Percentiles rank a stretch among this genome's conserved stretches.
Conservation (phyloP, 306 rosid species). For the Carpinus fangiana region DNA sequence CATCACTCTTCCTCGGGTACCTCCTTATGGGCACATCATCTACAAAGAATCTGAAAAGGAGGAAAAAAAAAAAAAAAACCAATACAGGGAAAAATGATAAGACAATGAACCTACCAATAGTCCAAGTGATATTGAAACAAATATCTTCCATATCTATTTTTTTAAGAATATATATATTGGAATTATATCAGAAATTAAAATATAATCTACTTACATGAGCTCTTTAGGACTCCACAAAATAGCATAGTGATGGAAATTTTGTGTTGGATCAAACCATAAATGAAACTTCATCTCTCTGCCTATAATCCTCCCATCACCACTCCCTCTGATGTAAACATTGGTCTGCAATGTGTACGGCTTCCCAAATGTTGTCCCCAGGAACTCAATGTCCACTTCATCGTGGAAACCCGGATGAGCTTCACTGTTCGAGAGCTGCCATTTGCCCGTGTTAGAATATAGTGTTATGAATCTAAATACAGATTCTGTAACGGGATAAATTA, state of each 20-base stretch:
- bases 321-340: slow-evolving; percentile 91
- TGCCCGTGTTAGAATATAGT: background rate
- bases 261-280: slow-evolving; percentile 93
- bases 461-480: too few species aligned
- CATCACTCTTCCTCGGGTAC: slow-evolving; percentile 67
- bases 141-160: too few species aligned
- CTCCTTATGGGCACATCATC: slow-evolving; percentile 97
- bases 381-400: slow-evolving; percentile 97
- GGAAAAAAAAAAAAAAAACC: background rate
- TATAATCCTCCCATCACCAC: slow-evolving; percentile 81
- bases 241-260: slow-evolving; percentile 85
- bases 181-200: slow-evolving; percentile 2
- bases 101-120: background rate
- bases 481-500: too few species aligned
- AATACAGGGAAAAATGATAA: background rate
- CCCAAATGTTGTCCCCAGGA: slow-evolving; percentile 94
- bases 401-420: slow-evolving; percentile 96
- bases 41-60: slow-evolving; percentile 70
- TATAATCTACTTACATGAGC: slow-evolving; percentile 58
- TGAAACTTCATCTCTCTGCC: slow-evolving; percentile 98
- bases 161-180: too few species aligned
- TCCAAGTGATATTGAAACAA: too few species aligned
- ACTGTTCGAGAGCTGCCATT: slow-evolving; percentile 80
- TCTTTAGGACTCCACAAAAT: slow-evolving; percentile 85
- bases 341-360: slow-evolving; percentile 94